Evolutionary conservation across 768 basidiomycete genomes (phyloP).

Genomic region (Boletus vermiculosoides): DNA sequence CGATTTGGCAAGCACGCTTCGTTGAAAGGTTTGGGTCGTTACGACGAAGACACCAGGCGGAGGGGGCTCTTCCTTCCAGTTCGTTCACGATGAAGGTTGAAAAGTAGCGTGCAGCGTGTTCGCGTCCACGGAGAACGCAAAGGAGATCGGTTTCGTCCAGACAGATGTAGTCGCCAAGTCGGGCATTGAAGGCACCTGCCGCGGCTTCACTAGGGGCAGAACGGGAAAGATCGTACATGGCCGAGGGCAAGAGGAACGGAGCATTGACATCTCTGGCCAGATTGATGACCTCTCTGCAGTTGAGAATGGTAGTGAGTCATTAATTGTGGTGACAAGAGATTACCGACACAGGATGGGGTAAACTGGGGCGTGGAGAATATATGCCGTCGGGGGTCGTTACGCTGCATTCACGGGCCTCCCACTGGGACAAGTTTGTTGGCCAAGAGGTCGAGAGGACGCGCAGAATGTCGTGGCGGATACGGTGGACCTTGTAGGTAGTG

Average conservation of each 20-base stretch:
- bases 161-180: conserved; percentile 39
- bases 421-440: conserved; percentile 60
- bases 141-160: conserved; percentile 54
- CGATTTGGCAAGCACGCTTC: conserved; percentile 61
- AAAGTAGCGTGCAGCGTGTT: conserved; percentile 69
- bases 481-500: conserved; percentile 61
- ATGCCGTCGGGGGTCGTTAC: conserved; percentile 48
- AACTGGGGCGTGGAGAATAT: conserved; percentile 52
- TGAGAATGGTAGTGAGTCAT: conserved; percentile 6
- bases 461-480: conserved; percentile 57
- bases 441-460: conserved; percentile 51
- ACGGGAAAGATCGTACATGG: conserved; percentile 80
- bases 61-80: conserved; percentile 61
- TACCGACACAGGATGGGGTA: conserved; percentile 71
- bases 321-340: background rate
- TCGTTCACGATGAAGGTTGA: conserved; percentile 76
- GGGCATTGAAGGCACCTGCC: conserved; percentile 44
- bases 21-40: conserved; percentile 44
- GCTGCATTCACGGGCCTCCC: conserved; percentile 67
- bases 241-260: conserved; percentile 63
- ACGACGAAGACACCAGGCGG: conserved; percentile 48
- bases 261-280: conserved; percentile 58
- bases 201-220: conserved; percentile 60
- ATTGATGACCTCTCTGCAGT: conserved; percentile 59
- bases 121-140: conserved; percentile 63